Conservation (phyloP, 495 filamentous ascomycete genomes). For the Gamarada debralockiae region DNA sequence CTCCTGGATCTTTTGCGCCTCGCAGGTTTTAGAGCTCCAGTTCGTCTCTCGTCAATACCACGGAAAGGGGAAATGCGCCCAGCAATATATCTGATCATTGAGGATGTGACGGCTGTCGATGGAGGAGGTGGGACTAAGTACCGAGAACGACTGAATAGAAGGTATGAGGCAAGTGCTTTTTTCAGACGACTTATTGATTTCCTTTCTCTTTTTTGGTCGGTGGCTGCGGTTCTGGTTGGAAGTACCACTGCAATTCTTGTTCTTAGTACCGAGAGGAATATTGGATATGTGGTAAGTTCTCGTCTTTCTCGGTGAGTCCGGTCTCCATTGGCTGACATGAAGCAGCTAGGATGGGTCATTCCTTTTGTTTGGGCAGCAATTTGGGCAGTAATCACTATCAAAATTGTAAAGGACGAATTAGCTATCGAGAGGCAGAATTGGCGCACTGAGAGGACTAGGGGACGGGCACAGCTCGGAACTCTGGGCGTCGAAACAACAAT, state of each 20-base stretch:
- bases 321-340: slow-evolving; percentile 1
- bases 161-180: neutral
- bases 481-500: no score
- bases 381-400: neutral
- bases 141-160: neutral
- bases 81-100: neutral
- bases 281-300: neutral
- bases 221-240: neutral
- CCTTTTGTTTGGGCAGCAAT: neutral
- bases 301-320: neutral
- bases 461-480: no score
- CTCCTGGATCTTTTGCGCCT: no score
- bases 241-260: neutral
- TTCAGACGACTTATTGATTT: neutral
- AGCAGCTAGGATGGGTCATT: neutral
- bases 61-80: neutral
- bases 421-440: no score
- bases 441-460: no score
- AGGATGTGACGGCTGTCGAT: no score
- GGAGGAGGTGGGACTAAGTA: neutral
- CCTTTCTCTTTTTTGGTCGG: neutral
- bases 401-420: neutral
- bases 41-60: neutral
- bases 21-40: no score
- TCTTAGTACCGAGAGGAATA: neutral